These are phyloP conservation scores for Chytriomyces hyalinus DNA, from an alignment of 192 early-diverging fungal species.

Conservation along the genomic window DNA sequence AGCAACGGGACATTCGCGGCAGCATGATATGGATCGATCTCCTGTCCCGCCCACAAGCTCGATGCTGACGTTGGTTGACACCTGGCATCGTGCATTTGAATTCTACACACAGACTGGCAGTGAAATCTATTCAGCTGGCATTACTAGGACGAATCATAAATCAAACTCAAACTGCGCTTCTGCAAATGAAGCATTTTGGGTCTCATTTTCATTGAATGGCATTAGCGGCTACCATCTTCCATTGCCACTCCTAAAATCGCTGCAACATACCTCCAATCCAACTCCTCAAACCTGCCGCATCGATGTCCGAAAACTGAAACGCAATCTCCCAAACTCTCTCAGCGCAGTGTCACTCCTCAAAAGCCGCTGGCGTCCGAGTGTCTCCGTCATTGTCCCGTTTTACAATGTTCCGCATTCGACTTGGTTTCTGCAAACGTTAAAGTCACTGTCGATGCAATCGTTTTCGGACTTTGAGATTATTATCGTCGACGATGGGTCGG, in stretches of 20 bases:
- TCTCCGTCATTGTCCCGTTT: constrained; percentile 44
- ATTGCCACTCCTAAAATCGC: neutral
- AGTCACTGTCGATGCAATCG: constrained; percentile 25
- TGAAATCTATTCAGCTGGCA: neutral
- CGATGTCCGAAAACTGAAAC: neutral
- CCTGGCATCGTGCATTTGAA: neutral
- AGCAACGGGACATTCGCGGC: too few species aligned
- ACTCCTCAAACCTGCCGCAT: neutral
- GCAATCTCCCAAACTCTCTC: neutral
- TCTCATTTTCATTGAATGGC: neutral
- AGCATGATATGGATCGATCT: neutral
- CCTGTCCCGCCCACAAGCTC: constrained; percentile 17
- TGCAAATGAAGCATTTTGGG: neutral
- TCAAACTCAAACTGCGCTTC: neutral
- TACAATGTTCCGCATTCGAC: constrained; percentile 30
- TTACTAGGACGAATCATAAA: too few species aligned
- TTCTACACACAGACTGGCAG: neutral
- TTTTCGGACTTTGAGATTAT: constrained; percentile 47
- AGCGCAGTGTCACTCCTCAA: constrained; percentile 18
- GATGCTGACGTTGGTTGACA: constrained; percentile 2
- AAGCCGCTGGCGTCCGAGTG: constrained; percentile 33
- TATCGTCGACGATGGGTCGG: constrained; percentile 44
- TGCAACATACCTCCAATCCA: too few species aligned
- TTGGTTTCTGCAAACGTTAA: constrained; percentile 41
- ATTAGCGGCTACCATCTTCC: constrained; percentile 7